These are phyloP conservation scores for Wickerhamomyces kurtzmanii DNA, from an alignment of 805 yeast species.

Conservation along the genomic window DNA sequence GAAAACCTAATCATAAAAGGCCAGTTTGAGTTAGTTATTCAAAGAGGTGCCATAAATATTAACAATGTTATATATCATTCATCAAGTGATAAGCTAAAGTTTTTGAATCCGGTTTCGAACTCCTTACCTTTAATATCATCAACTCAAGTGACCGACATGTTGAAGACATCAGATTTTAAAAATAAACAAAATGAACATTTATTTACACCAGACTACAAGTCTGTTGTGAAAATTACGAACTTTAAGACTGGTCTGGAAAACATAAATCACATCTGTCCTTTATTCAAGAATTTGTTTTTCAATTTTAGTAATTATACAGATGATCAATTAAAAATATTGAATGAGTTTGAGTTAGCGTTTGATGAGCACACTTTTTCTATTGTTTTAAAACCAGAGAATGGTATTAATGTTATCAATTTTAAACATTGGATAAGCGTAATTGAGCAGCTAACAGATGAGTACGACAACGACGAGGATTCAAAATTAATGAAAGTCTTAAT, in stretches of 20 bases:
- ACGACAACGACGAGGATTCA: slow-evolving; percentile 27
- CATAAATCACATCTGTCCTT: slow-evolving; percentile 31
- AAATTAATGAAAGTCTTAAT: slow-evolving; percentile 19
- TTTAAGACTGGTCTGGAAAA: slow-evolving; percentile 33
- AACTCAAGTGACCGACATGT: slow-evolving; percentile 25
- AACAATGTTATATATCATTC: slow-evolving; percentile 29
- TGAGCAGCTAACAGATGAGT: slow-evolving; percentile 42
- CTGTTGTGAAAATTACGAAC: slow-evolving; percentile 29
- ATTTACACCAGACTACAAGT: slow-evolving; percentile 27
- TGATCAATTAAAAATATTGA: slow-evolving; percentile 6
- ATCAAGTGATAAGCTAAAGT: slow-evolving; percentile 18
- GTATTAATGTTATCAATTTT: slow-evolving; percentile 10
- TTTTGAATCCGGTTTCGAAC: slow-evolving; percentile 21
- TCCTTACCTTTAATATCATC: slow-evolving; percentile 35
- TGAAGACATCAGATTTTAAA: slow-evolving; percentile 16
- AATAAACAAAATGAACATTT: slow-evolving; percentile 26
- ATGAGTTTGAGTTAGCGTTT: slow-evolving; percentile 17
- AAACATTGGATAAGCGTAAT: slow-evolving; percentile 35
- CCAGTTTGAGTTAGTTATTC: slow-evolving; percentile 30
- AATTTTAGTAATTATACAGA: slow-evolving; percentile 7
- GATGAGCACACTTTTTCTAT: slow-evolving; percentile 28
- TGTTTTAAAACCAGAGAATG: slow-evolving; percentile 16
- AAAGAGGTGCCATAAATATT: slow-evolving; percentile 35
- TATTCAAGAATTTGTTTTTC: slow-evolving; percentile 32
- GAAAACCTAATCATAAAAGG: slow-evolving; percentile 39